phyloP scores from a whole-genome alignment of 1,284 basidiomycete genomes.

The Trametes versicolor region DNA sequence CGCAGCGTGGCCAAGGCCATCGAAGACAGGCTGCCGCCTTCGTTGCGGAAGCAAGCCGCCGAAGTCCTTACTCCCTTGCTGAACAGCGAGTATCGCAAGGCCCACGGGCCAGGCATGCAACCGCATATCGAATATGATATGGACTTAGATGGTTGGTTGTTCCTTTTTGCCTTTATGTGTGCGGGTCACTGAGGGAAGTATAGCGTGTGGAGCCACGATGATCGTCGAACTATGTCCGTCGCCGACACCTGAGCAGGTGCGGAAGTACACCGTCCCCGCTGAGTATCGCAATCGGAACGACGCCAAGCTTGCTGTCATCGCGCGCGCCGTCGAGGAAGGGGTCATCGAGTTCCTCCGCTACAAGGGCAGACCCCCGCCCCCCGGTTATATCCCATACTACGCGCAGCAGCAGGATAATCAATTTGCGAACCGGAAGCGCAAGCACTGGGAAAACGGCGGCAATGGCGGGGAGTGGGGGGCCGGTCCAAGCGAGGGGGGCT shows the following conservation, averaged over 20 bases:
- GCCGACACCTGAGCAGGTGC: conserved; percentile 45
- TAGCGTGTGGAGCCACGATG: conserved; percentile 66
- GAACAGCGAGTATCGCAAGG: conserved; percentile 53
- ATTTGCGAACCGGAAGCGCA: conserved; percentile 33
- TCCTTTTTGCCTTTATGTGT: background rate
- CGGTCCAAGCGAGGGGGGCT: conserved; percentile 2
- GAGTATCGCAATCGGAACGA: conserved; percentile 67
- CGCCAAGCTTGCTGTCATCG: conserved; percentile 64
- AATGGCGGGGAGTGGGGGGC: conserved; percentile 14
- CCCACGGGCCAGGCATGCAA: conserved; percentile 47
- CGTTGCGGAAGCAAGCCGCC: conserved; percentile 52
- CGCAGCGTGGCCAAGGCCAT: conserved; percentile 52
- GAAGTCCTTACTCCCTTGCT: conserved; percentile 56
- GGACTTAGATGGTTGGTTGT: conserved; percentile 57
- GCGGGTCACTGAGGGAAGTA: conserved; percentile 21
- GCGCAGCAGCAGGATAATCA: conserved; percentile 19
- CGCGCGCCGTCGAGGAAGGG: conserved; percentile 60
- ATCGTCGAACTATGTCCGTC: conserved; percentile 52
- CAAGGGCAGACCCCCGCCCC: conserved; percentile 51
- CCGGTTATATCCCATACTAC: conserved; percentile 35
- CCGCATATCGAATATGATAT: conserved; percentile 51
- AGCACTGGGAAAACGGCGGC: conserved; percentile 28
- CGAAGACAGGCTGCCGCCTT: conserved; percentile 55
- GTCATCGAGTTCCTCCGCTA: conserved; percentile 66
- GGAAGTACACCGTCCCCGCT: conserved; percentile 54